Base-by-base conservation (phyloP, 2,329 filamentous ascomycete genomes). In the Colletotrichum orchidophilum region DNA sequence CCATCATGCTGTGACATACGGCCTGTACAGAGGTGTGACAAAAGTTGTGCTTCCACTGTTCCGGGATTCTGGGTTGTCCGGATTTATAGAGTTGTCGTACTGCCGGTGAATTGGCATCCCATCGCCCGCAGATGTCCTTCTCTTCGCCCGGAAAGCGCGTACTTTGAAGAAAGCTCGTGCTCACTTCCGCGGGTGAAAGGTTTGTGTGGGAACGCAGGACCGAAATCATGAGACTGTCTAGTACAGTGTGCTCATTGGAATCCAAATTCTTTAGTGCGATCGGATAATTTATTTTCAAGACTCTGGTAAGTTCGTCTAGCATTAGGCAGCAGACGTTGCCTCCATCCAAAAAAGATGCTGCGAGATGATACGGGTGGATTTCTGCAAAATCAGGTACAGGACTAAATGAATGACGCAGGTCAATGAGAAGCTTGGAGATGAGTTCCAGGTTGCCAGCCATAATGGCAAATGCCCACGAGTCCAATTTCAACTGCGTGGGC, bases 41-140 rank as follows among this genome's bases (percentile, higher is more conserved):
- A 67, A 85, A 84, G 57, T 79, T 81, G 71, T 84, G 83, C 71
- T 85, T 85, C 83, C 82, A 85, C 0, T 58, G 15, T 2, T 70
- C 63, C 0, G 83, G 83, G 24, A 82, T 78, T 1, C 57, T 68
- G 3, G 73, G 21, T 15, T 63, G 64, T 1, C 80, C 81, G 1
- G 64, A 72, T 1, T 73, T 74, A 12, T 80, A 68, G 2, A 83
- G 75, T 1, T 71, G 52, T 6, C 81, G 78, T 39, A 81, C 64
- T 57, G 75, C 80, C 5, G 77, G 74, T 1, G 82, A 82, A 60
- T 84, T 81, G 1, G 81, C 80, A 67, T 83, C 79, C 82, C 82
- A 84, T 42, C 82, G 76, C n/a, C 83, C 82, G 67, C 82, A 84
- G 11, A 83, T 79, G 54, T 83, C 81, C 3, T 82, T 76, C 61